A percentile compares a stretch with the other conserved stretches of the same genome.
phyloP scores from a whole-genome alignment of 441 rosid genomes.

The Croton laevigatus region DNA sequence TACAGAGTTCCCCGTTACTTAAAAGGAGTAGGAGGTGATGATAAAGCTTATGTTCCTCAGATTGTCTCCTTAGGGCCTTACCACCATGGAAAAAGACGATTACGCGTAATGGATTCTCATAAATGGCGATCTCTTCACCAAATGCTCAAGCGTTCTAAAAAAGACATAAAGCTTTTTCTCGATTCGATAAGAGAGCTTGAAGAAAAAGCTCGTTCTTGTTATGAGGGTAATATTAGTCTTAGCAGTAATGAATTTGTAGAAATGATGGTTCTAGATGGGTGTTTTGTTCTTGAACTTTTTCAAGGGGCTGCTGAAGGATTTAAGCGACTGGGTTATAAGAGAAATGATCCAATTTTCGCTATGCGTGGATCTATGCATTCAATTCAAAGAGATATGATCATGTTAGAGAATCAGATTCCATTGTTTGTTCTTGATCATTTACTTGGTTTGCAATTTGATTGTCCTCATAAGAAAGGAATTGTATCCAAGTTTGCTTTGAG shows the following conservation, averaged over 20 bases:
- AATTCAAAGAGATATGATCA: slow-evolving; percentile 84
- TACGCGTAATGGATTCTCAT: slow-evolving; percentile 71
- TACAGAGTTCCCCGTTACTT: slow-evolving; percentile 75
- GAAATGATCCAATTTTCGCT: slow-evolving; percentile 67
- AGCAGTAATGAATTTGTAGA: slow-evolving; percentile 71
- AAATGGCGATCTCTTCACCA: slow-evolving; percentile 75
- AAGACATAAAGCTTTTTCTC: slow-evolving; percentile 49
- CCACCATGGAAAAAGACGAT: slow-evolving; percentile 65
- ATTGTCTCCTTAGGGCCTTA: slow-evolving; percentile 80
- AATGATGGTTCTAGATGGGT: slow-evolving; percentile 88
- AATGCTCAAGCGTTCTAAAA: slow-evolving; percentile 56
- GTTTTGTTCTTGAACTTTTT: slow-evolving; percentile 73
- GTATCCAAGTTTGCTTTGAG: slow-evolving; percentile 59
- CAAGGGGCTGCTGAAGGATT: slow-evolving; percentile 73
- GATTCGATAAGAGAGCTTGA: slow-evolving; percentile 65
- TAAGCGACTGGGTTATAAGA: slow-evolving; percentile 57
- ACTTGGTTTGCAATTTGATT: slow-evolving; percentile 56
- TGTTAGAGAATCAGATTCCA: slow-evolving; percentile 89
- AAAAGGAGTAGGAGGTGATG: slow-evolving; percentile 68
- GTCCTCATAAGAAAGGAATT: slow-evolving; percentile 52
- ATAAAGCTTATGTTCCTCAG: slow-evolving; percentile 75
- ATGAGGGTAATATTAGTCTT: slow-evolving; percentile 52
- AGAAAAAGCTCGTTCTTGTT: slow-evolving; percentile 65
- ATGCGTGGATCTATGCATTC: slow-evolving; percentile 52
- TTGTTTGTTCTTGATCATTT: slow-evolving; percentile 63